These are phyloP conservation scores for Colletotrichum viniferum DNA, from an alignment of 2,329 filamentous ascomycete genomes.

Conservation along the genomic window DNA sequence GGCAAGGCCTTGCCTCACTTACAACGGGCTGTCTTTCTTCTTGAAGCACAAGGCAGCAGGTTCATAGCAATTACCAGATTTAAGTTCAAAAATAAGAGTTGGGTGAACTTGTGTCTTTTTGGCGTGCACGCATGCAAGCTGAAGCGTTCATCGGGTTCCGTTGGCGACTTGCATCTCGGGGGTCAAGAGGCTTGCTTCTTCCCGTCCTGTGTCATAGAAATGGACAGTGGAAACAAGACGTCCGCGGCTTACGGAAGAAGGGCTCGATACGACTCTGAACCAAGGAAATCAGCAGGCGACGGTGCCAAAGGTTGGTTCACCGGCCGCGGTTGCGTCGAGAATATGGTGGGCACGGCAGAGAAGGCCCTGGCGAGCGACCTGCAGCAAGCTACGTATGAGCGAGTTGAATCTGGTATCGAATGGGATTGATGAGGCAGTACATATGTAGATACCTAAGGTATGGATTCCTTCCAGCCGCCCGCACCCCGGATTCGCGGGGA, in stretches of 20 bases:
- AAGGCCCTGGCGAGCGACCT: not conserved
- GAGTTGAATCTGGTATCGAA: conserved; percentile 7
- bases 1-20: not conserved
- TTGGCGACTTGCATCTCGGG: not conserved
- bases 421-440: not conserved
- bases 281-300: not conserved
- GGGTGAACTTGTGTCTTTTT: not conserved
- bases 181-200: not conserved
- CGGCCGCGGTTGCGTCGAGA: not conserved
- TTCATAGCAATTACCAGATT: not conserved
- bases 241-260: not conserved
- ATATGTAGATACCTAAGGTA: not conserved
- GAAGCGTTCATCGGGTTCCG: not conserved
- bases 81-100: not conserved
- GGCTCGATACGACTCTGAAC: conserved; percentile 3
- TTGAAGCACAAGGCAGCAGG: not conserved
- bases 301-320: not conserved
- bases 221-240: not conserved
- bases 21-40: not conserved
- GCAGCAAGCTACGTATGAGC: not conserved
- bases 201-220: not conserved
- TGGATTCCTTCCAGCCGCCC: not conserved
- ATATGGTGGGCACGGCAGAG: conserved; percentile 12
- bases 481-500: conserved; percentile 6
- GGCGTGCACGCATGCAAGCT: not conserved